Base-by-base conservation (phyloP, 306 rosid genomes). In the Rubus idaeus region DNA sequence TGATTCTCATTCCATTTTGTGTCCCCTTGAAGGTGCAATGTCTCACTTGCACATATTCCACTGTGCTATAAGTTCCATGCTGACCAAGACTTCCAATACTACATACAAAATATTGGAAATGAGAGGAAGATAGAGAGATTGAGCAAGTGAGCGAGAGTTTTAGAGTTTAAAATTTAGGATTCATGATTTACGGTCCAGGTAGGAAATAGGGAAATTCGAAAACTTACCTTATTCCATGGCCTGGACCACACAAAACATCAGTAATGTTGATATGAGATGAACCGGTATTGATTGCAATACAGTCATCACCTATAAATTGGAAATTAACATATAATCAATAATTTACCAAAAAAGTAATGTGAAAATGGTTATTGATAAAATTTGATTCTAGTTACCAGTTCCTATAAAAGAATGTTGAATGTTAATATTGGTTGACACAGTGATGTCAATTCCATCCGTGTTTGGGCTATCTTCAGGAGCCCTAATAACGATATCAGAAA, bases 11-110 rank as follows among this genome's bases (percentile, higher is more conserved):
- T 67, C 87, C 93, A 87, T 87, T 87, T 65, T 49, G 20, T 10
- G 88, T 81, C 41, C 78, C 42, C 0, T 5, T 50, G 71, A 85
- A 83, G 21, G 75, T 89, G 76, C 89, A 83, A 26, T 87, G 75
- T 6, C 21, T 30, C n/a, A 89, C 91, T 35, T 78, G 63, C 13
- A 89, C 35, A 21, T 83, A 84, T 76, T 89, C 89, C 8, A 87
- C 89, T 13, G 69, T 35, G 5, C 62, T 70, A 39, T 26, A 61
- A 0, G 39, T 20, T 76, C 84, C 83, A 56, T 70, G 0, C 42
- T 10, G 6, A 68, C 91, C 93, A 0, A 87, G 83, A 62, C 93
- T 87, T 8, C 91, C 93, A 53, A 89, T 20, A 82, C 91, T 87
- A 21, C 68, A 13, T 18, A 11, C 1, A 47, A 69, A 45, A 45